These are phyloP conservation scores for Mortierella sp. DNA, from an alignment of 371 early-diverging fungal species.

Conservation along the genomic window DNA sequence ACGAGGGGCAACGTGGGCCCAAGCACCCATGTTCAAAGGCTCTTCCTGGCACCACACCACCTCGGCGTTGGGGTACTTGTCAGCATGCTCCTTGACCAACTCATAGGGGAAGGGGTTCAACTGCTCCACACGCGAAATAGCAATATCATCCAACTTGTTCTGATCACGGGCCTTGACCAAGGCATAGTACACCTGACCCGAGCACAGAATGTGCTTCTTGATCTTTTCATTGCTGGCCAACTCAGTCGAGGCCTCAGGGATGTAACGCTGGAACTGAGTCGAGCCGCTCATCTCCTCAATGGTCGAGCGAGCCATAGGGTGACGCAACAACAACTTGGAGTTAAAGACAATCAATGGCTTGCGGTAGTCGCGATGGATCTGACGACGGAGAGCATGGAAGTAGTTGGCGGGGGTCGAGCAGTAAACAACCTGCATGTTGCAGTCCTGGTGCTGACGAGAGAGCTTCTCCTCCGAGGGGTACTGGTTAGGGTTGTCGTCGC, in stretches of 20 bases:
- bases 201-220: slow-evolving; percentile 87
- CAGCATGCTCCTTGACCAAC: slow-evolving; percentile 80
- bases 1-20: slow-evolving; percentile 87
- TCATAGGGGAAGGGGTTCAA: slow-evolving; percentile 95
- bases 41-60: slow-evolving; percentile 95
- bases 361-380: slow-evolving; percentile 96
- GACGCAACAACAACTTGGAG: slow-evolving; percentile 94
- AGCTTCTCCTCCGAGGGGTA: slow-evolving; percentile 85
- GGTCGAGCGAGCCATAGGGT: slow-evolving; percentile 89
- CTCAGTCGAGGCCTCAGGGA: slow-evolving; percentile 77
- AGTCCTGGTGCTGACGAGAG: slow-evolving; percentile 94
- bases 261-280: slow-evolving; percentile 88
- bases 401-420: slow-evolving; percentile 95
- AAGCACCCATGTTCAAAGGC: slow-evolving; percentile 90
- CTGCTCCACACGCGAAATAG: slow-evolving; percentile 94
- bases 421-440: slow-evolving; percentile 97
- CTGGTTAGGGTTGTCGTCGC: slow-evolving; percentile 91
- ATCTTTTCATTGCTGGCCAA: slow-evolving; percentile 80
- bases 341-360: slow-evolving; percentile 93
- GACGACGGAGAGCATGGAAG: slow-evolving; percentile 96
- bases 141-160: slow-evolving; percentile 81
- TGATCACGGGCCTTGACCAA: slow-evolving; percentile 83
- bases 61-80: slow-evolving; percentile 88
- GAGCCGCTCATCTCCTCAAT: slow-evolving; percentile 85
- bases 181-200: slow-evolving; percentile 95